Base-by-base conservation (phyloP, 2,329 filamentous ascomycete genomes). In the Beauveria sp. region DNA sequence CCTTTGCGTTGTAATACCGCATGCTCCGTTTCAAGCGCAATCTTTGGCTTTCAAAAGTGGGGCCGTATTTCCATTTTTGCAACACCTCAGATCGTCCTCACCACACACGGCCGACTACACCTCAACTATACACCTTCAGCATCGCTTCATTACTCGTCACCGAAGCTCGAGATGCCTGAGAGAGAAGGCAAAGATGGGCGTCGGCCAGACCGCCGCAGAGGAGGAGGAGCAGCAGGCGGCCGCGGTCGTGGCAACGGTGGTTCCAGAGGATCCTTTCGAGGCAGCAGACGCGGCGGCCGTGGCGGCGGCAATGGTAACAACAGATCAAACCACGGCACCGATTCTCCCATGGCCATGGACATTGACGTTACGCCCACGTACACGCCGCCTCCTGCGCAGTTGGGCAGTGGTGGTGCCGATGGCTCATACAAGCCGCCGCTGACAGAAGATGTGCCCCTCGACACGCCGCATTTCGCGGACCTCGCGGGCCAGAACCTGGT, bases 401-500 rank as follows among this genome's bases (percentile, higher is more conserved):
- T 8, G 34, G 24, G 18, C 34, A 18, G 10, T 40, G 38, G 16
- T 12, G 34, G 9, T 5, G 52, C 12, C n/a, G 38, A 34, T 12
- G 52, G 6, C 24, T 51, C 56, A 14, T 46, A 26, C 56, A 63
- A 63, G 56, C 49, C 57, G 20, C 69, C 72, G 31, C 71, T 77
- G 28, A 71, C 72, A 12, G 73, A 72, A 54, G 63, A 70, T 14
- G 71, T 80, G 2, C 78, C 79, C 6, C 66, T 73, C 3, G 78
- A 78, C 65, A 78, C 76, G 4, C 77, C 77, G 40, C 71, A 76
- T 48, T 83, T 83, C 66, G 72, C 74, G 57, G 78, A 81, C 34
- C 72, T 83, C 8, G 70, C 70, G 9, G 68, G 69, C 45, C 69
- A 74, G 58, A 74, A 73, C 63, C 69, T 79, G 24, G 75, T 83